These are phyloP conservation scores for Ogataea haglerorum DNA, from an alignment of 805 yeast genomes.

Conservation along the genomic window DNA sequence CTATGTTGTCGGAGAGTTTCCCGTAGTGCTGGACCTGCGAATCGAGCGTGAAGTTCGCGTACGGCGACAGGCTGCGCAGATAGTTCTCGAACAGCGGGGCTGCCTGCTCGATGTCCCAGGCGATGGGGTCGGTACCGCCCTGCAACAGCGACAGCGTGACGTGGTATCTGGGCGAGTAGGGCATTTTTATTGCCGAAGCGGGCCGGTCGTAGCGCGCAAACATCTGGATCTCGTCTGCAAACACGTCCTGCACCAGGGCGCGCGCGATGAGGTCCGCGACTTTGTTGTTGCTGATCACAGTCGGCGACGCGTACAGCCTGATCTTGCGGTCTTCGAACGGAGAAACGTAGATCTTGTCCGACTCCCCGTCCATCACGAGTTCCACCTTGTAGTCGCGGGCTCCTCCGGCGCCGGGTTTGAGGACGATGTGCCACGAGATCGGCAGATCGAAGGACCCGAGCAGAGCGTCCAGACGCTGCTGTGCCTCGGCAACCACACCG, in stretches of 20 bases:
- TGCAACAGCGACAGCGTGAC: constrained; percentile 70
- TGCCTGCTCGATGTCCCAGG: constrained; percentile 70
- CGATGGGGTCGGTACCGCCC: constrained; percentile 63
- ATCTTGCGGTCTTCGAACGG: constrained; percentile 36
- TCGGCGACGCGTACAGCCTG: constrained; percentile 31
- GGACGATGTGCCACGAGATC: constrained; percentile 32
- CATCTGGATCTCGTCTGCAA: constrained; percentile 36
- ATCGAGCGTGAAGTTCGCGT: constrained; percentile 72
- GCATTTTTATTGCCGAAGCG: constrained; percentile 39
- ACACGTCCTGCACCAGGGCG: constrained; percentile 38
- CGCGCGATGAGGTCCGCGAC: constrained; percentile 37
- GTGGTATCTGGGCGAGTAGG: constrained; percentile 65
- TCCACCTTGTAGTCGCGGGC: constrained; percentile 37
- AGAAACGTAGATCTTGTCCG: constrained; percentile 32
- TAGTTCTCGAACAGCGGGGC: constrained; percentile 54
- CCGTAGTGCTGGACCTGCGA: constrained; percentile 76
- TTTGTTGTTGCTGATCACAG: constrained; percentile 24
- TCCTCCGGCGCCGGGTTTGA: constrained; percentile 24
- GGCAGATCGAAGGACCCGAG: constrained; percentile 10
- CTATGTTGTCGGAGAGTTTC: constrained; percentile 31
- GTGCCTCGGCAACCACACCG: constrained; percentile 34
- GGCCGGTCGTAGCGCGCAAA: constrained; percentile 25
- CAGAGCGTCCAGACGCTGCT: constrained; percentile 33
- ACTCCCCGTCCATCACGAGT: constrained; percentile 14
- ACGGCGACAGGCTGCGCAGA: constrained; percentile 46